Percentiles rank a stretch among this genome's conserved stretches.
Conservation (phyloP, 106 monocot species). For the Platanthera guangdongensis region DNA sequence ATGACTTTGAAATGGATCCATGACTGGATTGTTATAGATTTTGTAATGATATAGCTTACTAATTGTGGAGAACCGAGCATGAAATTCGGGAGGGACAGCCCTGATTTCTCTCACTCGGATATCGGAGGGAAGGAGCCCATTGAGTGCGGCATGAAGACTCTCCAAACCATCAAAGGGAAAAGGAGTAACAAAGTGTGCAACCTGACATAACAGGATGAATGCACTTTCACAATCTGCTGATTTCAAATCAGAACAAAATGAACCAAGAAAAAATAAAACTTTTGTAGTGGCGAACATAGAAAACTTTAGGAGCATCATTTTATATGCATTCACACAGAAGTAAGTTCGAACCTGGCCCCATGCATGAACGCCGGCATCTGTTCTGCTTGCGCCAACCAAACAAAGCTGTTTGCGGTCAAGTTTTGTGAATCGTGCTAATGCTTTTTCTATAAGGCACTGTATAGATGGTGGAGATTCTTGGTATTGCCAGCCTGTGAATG, state of each 20-base stretch:
- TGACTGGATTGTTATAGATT: constrained; percentile 56
- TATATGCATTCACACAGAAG: not conserved
- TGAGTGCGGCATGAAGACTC: constrained; percentile 54
- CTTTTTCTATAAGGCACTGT: constrained; percentile 63
- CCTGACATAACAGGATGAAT: constrained; percentile 31
- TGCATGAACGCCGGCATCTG: constrained; percentile 88
- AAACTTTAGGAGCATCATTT: not conserved
- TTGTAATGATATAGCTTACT: constrained; percentile 83
- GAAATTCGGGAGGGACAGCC: constrained; percentile 53
- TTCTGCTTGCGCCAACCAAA: constrained; percentile 70
- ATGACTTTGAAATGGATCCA: constrained; percentile 69
- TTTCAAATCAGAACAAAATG: not conserved
- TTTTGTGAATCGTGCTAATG: constrained; percentile 50
- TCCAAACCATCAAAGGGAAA: constrained; percentile 53
- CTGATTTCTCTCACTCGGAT: constrained; percentile 74
- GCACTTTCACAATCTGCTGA: not conserved
- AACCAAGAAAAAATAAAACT: not conserved
- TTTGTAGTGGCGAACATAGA: not conserved
- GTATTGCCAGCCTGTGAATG: constrained; percentile 73
- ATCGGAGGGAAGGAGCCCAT: constrained; percentile 67
- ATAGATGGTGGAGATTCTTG: constrained; percentile 71
- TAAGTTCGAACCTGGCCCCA: constrained; percentile 69
- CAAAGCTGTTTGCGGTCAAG: constrained; percentile 57
- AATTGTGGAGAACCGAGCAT: constrained; percentile 67
- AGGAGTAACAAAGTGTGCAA: constrained; percentile 71